A percentile compares a stretch with the other conserved stretches of the same genome.
phyloP scores from a whole-genome alignment of 2,329 filamentous ascomycete species.

The Penicillium sp. region DNA sequence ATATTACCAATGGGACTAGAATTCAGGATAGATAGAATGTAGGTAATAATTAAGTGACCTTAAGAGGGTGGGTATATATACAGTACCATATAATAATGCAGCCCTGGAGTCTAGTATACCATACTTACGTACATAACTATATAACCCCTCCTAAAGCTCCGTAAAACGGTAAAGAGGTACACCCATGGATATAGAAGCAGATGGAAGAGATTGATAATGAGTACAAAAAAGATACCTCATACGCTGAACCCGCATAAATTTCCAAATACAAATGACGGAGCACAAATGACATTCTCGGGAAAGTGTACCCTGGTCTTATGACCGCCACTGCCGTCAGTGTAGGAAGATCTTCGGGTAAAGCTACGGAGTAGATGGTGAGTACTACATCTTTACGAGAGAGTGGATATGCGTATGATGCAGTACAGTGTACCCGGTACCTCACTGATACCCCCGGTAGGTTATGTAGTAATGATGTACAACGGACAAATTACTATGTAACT shows the following conservation, averaged over 20 bases:
- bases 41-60: neutral
- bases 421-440: constrained; percentile 13
- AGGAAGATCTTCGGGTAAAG: constrained; percentile 22
- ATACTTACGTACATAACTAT: neutral
- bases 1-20: neutral
- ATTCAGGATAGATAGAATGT: neutral
- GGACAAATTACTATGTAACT: neutral
- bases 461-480: neutral
- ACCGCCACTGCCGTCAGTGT: constrained; percentile 27
- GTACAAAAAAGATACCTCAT: neutral
- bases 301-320: constrained; percentile 12
- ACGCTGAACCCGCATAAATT: neutral
- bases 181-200: constrained; percentile 10
- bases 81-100: neutral
- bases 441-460: neutral
- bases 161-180: neutral
- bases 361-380: constrained; percentile 1
- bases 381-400: constrained; percentile 3
- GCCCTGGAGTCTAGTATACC: neutral
- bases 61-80: neutral
- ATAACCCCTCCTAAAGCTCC: neutral
- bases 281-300: constrained; percentile 8
- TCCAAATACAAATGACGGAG: constrained; percentile 1
- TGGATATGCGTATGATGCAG: constrained; percentile 6
- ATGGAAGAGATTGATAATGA: constrained; percentile 23